Conservation (phyloP, 2,329 filamentous ascomycete genomes). For the Fusarium xyrophilum region DNA sequence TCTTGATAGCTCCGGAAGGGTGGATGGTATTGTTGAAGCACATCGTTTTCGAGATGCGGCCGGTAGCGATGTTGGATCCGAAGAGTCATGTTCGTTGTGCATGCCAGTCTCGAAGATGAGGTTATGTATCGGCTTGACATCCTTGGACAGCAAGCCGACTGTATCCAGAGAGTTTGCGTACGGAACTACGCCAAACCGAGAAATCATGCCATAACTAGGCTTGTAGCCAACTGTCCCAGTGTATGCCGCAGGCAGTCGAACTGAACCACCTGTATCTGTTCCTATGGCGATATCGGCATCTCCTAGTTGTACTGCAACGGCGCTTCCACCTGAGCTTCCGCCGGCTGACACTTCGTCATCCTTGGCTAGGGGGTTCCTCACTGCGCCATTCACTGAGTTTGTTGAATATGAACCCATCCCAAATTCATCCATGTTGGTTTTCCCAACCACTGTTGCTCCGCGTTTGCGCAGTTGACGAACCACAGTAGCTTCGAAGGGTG, state of each 20-base stretch:
- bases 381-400: conserved; percentile 72
- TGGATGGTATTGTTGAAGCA: conserved; percentile 39
- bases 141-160: conserved; percentile 74
- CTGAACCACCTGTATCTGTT: conserved; percentile 91
- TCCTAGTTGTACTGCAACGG: conserved; percentile 76
- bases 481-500: conserved; percentile 84
- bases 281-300: conserved; percentile 73
- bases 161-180: conserved; percentile 95
- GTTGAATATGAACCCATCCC: conserved; percentile 90
- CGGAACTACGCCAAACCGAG: conserved; percentile 83
- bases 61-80: conserved; percentile 78
- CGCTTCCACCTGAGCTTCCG: conserved; percentile 93
- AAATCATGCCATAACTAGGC: conserved; percentile 87
- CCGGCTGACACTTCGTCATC: conserved; percentile 69
- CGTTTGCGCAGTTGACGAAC: conserved; percentile 69
- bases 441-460: conserved; percentile 72
- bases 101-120: conserved; percentile 60
- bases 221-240: conserved; percentile 86
- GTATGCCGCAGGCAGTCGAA: conserved; percentile 87
- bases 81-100: conserved; percentile 64
- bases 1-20: conserved; percentile 39
- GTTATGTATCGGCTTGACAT: conserved; percentile 58
- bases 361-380: conserved; percentile 58
- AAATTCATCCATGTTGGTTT: conserved; percentile 95
- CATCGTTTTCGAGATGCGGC: conserved; percentile 60